A percentile compares a stretch with the other conserved stretches of the same genome.
phyloP scores from a whole-genome alignment of 306 rosid genomes.

The Acacia confusa region DNA sequence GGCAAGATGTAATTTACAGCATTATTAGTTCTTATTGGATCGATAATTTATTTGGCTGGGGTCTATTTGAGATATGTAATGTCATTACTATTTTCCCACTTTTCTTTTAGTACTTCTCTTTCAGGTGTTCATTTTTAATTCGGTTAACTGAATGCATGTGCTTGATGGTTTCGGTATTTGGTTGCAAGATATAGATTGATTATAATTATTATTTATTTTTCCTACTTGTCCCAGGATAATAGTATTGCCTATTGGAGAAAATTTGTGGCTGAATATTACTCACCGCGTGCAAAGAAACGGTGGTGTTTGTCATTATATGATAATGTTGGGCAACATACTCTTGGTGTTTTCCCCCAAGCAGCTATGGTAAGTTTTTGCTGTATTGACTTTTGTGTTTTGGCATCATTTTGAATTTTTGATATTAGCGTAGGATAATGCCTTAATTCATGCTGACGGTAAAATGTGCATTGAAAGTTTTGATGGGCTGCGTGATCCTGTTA shows the following conservation, averaged over 20 bases:
- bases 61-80: background rate
- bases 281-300: conserved; percentile 92
- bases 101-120: background rate
- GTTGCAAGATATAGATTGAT: background rate
- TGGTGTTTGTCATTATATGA: conserved; percentile 95
- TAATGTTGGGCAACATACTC: conserved; percentile 84
- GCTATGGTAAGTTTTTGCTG: conserved; percentile 62
- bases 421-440: background rate
- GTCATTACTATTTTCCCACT: background rate
- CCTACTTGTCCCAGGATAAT: conserved; percentile 64
- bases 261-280: conserved; percentile 92
- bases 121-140: background rate
- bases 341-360: conserved; percentile 96
- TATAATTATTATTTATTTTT: background rate
- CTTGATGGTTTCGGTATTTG: background rate
- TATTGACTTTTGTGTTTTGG: background rate
- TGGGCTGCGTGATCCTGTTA: conserved; percentile 6
- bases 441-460: background rate
- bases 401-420: background rate
- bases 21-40: background rate
- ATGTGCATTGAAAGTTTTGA: background rate
- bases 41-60: background rate
- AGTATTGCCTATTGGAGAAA: conserved; percentile 97
- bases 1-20: background rate
- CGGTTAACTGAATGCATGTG: background rate